A percentile compares a stretch with the other conserved stretches of the same genome.
Evolutionary conservation across 257 asterid genomes (phyloP).

Genomic region (Solanum chiquidenum): DNA sequence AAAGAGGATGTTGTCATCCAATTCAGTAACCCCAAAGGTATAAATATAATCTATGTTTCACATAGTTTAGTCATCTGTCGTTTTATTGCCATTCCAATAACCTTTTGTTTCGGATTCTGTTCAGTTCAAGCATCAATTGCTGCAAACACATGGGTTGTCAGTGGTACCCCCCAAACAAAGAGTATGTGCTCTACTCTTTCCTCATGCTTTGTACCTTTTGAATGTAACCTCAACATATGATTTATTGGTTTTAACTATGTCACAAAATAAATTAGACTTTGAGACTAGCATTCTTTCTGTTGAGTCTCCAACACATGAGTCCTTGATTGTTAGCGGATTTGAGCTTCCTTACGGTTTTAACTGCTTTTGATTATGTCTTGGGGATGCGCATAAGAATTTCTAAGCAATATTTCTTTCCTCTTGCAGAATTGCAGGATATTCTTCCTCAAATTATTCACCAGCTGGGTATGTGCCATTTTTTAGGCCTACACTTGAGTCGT

Average conservation of each 20-base stretch:
- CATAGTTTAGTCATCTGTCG: background rate
- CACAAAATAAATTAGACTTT: background rate
- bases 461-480: slow-evolving; percentile 2
- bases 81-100: background rate
- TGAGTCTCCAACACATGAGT: background rate
- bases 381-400: background rate
- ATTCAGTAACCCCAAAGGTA: slow-evolving; percentile 58
- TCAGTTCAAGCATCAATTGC: slow-evolving; percentile 70
- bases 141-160: slow-evolving; percentile 72
- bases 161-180: slow-evolving; percentile 72
- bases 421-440: slow-evolving; percentile 14
- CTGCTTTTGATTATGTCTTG: background rate
- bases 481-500: background rate
- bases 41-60: background rate
- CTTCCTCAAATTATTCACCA: slow-evolving; percentile 15
- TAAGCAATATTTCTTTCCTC: background rate
- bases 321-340: background rate
- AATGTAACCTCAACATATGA: background rate
- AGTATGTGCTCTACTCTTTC: slow-evolving; percentile 22
- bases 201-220: background rate
- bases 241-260: background rate
- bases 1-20: slow-evolving; percentile 68
- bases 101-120: background rate
- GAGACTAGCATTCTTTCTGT: background rate
- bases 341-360: background rate